Evolutionary conservation across 1,284 basidiomycete species (phyloP).

Genomic region (Anthracocystis walkeri): DNA sequence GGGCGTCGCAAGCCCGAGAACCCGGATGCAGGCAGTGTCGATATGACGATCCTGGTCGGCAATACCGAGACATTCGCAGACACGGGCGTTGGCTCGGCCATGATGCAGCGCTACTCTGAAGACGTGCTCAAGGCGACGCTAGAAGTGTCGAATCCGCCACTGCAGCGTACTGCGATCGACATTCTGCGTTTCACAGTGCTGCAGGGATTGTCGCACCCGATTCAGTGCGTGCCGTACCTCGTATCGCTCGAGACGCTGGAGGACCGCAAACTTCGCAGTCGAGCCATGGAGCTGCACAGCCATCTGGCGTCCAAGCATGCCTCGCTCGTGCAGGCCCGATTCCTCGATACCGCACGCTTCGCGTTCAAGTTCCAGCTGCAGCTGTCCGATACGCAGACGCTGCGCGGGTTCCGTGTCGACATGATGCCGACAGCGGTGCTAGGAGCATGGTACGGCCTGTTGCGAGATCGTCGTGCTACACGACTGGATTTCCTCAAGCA

Average conservation of each 20-base stretch:
- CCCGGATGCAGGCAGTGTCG: constrained; percentile 74
- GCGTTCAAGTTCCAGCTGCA: constrained; percentile 83
- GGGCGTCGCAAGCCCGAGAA: constrained; percentile 54
- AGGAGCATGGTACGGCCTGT: constrained; percentile 88
- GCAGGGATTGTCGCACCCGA: constrained; percentile 93
- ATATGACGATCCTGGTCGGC: constrained; percentile 88
- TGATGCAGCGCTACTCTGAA: constrained; percentile 89
- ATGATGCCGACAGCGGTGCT: constrained; percentile 70
- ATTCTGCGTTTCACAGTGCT: constrained; percentile 91
- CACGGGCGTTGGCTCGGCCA: constrained; percentile 92
- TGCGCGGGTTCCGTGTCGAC: constrained; percentile 40
- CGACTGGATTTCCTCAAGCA: constrained; percentile 88
- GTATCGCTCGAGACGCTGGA: constrained; percentile 90
- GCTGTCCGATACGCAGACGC: constrained; percentile 10
- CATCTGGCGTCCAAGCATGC: constrained; percentile 89
- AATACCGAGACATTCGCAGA: constrained; percentile 94
- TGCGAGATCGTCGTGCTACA: constrained; percentile 86
- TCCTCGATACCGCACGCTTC: constrained; percentile 80
- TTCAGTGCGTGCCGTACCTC: constrained; percentile 91
- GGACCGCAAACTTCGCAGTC: constrained; percentile 75
- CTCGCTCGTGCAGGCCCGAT: constrained; percentile 87
- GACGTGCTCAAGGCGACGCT: constrained; percentile 84
- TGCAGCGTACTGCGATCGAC: constrained; percentile 88
- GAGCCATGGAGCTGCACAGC: constrained; percentile 84
- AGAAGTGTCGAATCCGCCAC: constrained; percentile 63